A percentile compares a stretch with the other conserved stretches of the same genome.
phyloP scores from a whole-genome alignment of 2,329 filamentous ascomycete genomes.

The Botrytis medusae region DNA sequence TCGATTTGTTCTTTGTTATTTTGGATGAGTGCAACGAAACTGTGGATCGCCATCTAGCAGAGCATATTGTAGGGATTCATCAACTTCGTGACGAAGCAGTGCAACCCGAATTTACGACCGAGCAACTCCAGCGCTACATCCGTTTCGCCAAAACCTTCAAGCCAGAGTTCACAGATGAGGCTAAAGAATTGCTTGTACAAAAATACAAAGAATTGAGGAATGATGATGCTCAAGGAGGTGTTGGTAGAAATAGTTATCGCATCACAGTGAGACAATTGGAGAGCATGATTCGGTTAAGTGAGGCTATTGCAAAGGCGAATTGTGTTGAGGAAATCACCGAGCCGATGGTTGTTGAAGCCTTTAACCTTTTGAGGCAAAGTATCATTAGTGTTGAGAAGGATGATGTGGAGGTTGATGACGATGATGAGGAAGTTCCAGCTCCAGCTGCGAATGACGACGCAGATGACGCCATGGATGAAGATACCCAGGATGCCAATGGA shows the following conservation, averaged over 20 bases:
- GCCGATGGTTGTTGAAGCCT: conserved; percentile 87
- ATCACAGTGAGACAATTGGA: conserved; percentile 97
- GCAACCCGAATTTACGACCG: conserved; percentile 89
- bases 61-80: conserved; percentile 94
- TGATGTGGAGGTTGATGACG: conserved; percentile 65
- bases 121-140: conserved; percentile 95
- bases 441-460: conserved; percentile 47
- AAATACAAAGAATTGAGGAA: conserved; percentile 94
- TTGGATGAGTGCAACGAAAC: conserved; percentile 94
- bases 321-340: conserved; percentile 87
- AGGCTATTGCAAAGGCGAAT: conserved; percentile 98
- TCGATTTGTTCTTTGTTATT: conserved; percentile 97
- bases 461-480: conserved; percentile 53
- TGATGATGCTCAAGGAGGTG: conserved; percentile 90
- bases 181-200: conserved; percentile 79
- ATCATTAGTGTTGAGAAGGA: conserved; percentile 98
- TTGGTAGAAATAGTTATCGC: conserved; percentile 92
- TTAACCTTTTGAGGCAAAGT: conserved; percentile 84
- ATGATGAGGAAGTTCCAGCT: conserved; percentile 42
- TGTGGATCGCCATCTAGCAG: conserved; percentile 84
- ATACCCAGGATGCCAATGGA: conserved; percentile 43
- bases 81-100: conserved; percentile 90
- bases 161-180: conserved; percentile 86
- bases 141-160: conserved; percentile 94
- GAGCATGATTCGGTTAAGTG: conserved; percentile 89